phyloP scores from a whole-genome alignment of 2,329 filamentous ascomycete species.

The Penicillium sp. region DNA sequence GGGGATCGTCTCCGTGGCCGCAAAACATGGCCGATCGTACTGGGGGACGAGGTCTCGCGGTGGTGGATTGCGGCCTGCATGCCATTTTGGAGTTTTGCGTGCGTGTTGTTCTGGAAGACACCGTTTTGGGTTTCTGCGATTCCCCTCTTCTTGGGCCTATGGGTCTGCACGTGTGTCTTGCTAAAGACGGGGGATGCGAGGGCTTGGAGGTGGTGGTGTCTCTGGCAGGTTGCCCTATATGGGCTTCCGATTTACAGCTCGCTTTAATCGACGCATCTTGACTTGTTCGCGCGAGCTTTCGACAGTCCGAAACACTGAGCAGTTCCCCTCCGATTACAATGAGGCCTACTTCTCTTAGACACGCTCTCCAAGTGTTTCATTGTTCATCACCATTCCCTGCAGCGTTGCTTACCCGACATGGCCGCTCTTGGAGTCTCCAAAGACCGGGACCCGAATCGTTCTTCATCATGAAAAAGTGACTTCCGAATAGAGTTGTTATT shows the following conservation, averaged over 20 bases:
- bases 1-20: constrained; percentile 36
- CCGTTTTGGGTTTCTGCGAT: neutral
- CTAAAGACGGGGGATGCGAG: neutral
- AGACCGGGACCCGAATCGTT: too few relatives aligned
- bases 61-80: constrained; percentile 29
- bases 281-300: too few relatives aligned
- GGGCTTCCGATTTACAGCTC: neutral
- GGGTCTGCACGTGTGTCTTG: neutral
- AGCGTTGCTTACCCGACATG: too few relatives aligned
- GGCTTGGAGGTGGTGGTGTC: constrained; percentile 14
- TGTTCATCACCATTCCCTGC: too few relatives aligned
- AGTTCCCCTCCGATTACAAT: too few relatives aligned
- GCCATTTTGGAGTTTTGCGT: constrained; percentile 27
- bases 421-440: too few relatives aligned
- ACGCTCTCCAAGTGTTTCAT: too few relatives aligned
- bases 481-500: neutral
- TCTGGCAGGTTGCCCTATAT: constrained; percentile 13
- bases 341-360: too few relatives aligned
- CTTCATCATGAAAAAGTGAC: too few relatives aligned
- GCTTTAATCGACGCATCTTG: neutral
- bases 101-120: constrained; percentile 19
- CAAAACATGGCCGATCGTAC: constrained; percentile 32
- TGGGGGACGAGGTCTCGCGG: constrained; percentile 33
- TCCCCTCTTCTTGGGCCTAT: neutral
- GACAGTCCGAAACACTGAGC: too few relatives aligned